phyloP scores from a whole-genome alignment of 108 stramenopile genomes.

The Cyclotella choctawhatcheeana region DNA sequence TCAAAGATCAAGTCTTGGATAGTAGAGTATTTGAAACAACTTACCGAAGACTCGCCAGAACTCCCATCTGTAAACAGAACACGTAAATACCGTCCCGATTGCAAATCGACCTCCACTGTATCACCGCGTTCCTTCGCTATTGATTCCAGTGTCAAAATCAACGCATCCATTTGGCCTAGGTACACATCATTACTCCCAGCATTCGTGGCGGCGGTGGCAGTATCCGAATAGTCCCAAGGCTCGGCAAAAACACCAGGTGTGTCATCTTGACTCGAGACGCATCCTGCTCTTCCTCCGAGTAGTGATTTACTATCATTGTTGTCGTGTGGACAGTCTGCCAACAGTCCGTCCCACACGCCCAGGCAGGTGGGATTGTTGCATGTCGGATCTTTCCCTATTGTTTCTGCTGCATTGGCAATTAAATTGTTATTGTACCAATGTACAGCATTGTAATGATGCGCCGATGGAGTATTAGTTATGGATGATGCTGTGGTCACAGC shows the following conservation, averaged over 20 bases:
- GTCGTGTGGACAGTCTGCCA: conserved; percentile 80
- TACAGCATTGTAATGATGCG: background rate
- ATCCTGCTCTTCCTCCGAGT: conserved; percentile 62
- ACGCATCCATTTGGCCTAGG: conserved; percentile 55
- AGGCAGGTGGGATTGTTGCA: conserved; percentile 75
- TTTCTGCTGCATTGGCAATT: conserved; percentile 61
- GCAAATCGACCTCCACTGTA: conserved; percentile 39
- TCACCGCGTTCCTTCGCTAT: conserved; percentile 58
- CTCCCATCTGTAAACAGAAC: conserved; percentile 68
- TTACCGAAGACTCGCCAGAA: conserved; percentile 62
- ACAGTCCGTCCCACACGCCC: conserved; percentile 87
- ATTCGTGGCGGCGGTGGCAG: background rate
- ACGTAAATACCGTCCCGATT: conserved; percentile 74
- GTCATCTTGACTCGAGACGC: conserved; percentile 84
- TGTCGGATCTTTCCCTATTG: conserved; percentile 77
- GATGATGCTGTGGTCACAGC: no score
- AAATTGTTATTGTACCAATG: no score
- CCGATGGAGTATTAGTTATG: no score
- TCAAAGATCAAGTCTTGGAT: no score
- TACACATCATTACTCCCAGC: conserved; percentile 12
- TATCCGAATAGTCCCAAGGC: conserved; percentile 78
- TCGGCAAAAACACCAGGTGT: conserved; percentile 81
- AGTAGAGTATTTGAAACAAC: no score
- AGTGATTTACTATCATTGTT: conserved; percentile 12
- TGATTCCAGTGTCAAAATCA: conserved; percentile 60